Evolutionary conservation across 441 rosid species (phyloP).

Genomic region (Adansonia grandidieri): DNA sequence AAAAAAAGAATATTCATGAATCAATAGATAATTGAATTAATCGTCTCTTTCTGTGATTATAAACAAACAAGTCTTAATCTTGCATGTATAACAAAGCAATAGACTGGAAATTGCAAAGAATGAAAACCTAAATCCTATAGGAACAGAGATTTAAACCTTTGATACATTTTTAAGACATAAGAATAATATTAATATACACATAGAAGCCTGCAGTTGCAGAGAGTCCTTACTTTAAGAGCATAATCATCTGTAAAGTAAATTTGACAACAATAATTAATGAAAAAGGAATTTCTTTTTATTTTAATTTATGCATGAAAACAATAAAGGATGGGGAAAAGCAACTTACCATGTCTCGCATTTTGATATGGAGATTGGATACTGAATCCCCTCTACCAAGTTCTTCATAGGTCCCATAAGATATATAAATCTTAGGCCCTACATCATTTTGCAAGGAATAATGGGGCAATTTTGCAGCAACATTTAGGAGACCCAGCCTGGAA

Average conservation of each 20-base stretch:
- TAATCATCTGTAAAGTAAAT: too few species aligned
- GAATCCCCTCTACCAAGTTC: conserved; percentile 67
- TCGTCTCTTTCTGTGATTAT: conserved; percentile 2
- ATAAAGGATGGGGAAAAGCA: not conserved
- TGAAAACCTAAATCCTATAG: not conserved
- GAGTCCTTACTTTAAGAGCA: not conserved
- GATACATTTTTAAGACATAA: not conserved
- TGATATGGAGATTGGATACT: conserved; percentile 70
- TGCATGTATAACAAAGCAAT: not conserved
- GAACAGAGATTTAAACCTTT: conserved; percentile 11
- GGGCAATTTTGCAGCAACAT: conserved; percentile 95
- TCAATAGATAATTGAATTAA: not conserved
- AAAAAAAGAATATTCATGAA: not conserved
- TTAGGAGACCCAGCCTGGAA: conserved; percentile 90
- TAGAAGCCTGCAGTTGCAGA: not conserved
- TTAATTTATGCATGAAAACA: not conserved
- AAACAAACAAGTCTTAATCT: not conserved
- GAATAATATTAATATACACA: not conserved
- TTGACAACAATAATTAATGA: not conserved
- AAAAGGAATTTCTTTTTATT: not conserved
- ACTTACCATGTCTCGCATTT: conserved; percentile 89
- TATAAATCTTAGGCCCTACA: conserved; percentile 82
- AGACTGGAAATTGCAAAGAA: not conserved
- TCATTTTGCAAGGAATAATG: conserved; percentile 94
- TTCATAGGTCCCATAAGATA: conserved; percentile 71